These are phyloP conservation scores for Mallotus japonicus DNA, from an alignment of 441 rosid species.

Conservation along the genomic window DNA sequence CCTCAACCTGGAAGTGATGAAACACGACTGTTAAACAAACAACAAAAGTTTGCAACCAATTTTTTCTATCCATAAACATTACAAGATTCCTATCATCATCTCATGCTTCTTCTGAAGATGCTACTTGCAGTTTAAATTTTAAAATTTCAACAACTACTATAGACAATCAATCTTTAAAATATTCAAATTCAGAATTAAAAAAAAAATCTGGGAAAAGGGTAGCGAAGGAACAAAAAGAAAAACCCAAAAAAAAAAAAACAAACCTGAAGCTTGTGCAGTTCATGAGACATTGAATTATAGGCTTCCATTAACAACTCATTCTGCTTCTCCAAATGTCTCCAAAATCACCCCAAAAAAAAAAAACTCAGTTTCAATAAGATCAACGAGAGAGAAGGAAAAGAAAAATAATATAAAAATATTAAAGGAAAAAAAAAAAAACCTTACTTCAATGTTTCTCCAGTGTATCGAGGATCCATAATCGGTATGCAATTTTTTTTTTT, in stretches of 20 bases:
- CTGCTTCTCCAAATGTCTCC: conserved; percentile 78
- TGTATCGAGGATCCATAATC: conserved; percentile 46
- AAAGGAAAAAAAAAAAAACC: conserved; percentile 13
- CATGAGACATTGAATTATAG: conserved; percentile 46
- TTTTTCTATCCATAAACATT: too few relatives aligned
- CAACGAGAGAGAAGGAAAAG: neutral
- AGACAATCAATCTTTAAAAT: neutral
- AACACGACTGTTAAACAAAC: neutral
- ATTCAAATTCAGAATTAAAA: neutral
- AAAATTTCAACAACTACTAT: too few relatives aligned
- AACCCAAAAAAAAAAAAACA: neutral
- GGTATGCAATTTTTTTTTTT: neutral
- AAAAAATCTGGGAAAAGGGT: too few relatives aligned
- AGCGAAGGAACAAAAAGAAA: neutral
- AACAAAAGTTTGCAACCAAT: too few relatives aligned
- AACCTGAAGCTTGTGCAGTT: conserved; percentile 69
- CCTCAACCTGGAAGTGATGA: conserved; percentile 52
- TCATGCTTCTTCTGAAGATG: too few relatives aligned
- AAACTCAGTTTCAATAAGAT: neutral
- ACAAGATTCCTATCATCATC: too few relatives aligned
- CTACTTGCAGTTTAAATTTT: too few relatives aligned
- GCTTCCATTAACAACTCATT: conserved; percentile 52
- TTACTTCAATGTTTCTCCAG: conserved; percentile 44
- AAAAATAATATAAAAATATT: neutral
- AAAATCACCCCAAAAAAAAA: neutral